These are phyloP conservation scores for Streptanthus diversifolius DNA, from an alignment of 345 rosid genomes.

Conservation along the genomic window DNA sequence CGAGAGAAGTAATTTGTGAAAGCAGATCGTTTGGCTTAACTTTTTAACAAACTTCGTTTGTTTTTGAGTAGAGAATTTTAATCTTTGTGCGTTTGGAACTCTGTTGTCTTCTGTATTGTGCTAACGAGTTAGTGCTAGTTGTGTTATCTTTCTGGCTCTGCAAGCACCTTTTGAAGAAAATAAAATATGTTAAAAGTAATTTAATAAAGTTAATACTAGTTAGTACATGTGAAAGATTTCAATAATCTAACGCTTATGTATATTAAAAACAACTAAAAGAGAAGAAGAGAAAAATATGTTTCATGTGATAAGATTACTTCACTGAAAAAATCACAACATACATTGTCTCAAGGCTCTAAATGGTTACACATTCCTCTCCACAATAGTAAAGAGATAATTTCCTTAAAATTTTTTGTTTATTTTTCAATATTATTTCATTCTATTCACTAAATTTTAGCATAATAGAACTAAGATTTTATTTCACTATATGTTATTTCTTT, in stretches of 20 bases:
- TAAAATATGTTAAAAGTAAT: neutral
- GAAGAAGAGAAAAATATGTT: too few relatives aligned
- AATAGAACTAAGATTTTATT: too few relatives aligned
- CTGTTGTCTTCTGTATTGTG: conserved; percentile 14
- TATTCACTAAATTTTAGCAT: too few relatives aligned
- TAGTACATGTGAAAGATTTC: neutral
- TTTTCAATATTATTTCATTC: too few relatives aligned
- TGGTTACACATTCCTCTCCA: too few relatives aligned
- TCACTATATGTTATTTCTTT: too few relatives aligned
- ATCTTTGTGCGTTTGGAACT: conserved; percentile 9
- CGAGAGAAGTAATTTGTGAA: conserved; percentile 13
- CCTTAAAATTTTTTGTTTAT: too few relatives aligned
- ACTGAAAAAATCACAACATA: too few relatives aligned
- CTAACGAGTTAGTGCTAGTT: conserved; percentile 4
- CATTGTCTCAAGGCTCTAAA: too few relatives aligned
- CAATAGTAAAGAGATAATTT: too few relatives aligned
- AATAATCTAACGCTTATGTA: neutral
- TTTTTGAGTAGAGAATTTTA: neutral
- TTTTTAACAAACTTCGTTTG: neutral
- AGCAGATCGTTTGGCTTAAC: neutral
- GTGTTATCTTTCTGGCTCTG: neutral
- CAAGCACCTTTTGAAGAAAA: neutral
- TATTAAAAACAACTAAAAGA: too few relatives aligned
- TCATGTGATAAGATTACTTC: too few relatives aligned
- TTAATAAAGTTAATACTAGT: neutral